phyloP scores from a whole-genome alignment of 2,329 filamentous ascomycete species.

The Cercospora sp. region DNA sequence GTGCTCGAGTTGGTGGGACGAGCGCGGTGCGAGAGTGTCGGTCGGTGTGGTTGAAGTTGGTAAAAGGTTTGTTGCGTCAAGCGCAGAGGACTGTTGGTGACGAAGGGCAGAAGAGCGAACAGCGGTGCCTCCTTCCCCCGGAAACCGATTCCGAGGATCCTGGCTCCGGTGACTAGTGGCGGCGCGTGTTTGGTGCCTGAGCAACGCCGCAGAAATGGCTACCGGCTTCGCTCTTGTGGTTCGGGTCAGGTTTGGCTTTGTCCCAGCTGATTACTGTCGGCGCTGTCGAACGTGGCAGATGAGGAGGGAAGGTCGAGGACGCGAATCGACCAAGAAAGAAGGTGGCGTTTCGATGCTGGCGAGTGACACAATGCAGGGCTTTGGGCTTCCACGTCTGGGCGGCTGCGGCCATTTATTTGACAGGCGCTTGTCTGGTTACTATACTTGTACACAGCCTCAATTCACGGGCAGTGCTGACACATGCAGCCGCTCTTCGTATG shows the following conservation, averaged over 20 bases:
- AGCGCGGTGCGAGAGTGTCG: not conserved
- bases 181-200: slow-evolving; percentile 4
- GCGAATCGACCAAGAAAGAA: not conserved
- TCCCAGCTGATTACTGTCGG: not conserved
- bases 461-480: not conserved
- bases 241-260: not conserved
- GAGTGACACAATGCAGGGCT: slow-evolving; percentile 5
- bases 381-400: not conserved
- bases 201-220: slow-evolving; percentile 4
- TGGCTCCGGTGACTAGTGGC: not conserved
- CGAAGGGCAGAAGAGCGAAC: slow-evolving; percentile 9
- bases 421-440: not conserved
- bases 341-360: not conserved
- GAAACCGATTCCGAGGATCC: slow-evolving; percentile 3
- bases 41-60: slow-evolving; percentile 7
- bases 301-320: not conserved
- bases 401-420: not conserved
- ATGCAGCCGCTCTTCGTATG: not conserved
- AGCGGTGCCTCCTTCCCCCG: slow-evolving; percentile 5
- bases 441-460: not conserved
- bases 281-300: not conserved
- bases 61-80: slow-evolving; percentile 15
- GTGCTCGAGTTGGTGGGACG: slow-evolving; percentile 1
- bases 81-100: slow-evolving; percentile 19
- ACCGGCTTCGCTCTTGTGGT: not conserved